phyloP scores from a whole-genome alignment of 331 rosid genomes.

The Rhamnella rubrinervis region DNA sequence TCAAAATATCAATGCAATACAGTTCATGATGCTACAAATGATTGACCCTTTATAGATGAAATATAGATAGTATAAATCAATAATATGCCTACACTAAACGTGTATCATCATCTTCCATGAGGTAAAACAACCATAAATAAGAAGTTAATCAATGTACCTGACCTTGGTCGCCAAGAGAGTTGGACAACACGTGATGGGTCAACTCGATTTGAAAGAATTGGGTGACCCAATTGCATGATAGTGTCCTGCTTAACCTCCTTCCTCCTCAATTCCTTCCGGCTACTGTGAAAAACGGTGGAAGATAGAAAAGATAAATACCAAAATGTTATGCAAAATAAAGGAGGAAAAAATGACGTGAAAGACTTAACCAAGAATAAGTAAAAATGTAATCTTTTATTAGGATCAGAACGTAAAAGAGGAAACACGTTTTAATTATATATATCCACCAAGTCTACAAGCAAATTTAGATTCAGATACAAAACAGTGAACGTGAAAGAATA shows the following conservation, averaged over 20 bases:
- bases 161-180: constrained; percentile 96
- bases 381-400: background rate
- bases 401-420: background rate
- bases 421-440: background rate
- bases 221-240: constrained; percentile 14
- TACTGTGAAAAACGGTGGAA: constrained; percentile 29
- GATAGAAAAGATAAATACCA: constrained; percentile 3
- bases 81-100: background rate
- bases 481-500: background rate
- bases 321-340: background rate
- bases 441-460: background rate
- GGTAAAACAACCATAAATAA: constrained; percentile 1
- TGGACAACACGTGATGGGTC: constrained; percentile 74
- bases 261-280: constrained; percentile 48
- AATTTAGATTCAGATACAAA: background rate
- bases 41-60: background rate
- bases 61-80: background rate
- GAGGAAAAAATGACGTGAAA: background rate
- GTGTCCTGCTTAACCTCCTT: constrained; percentile 10
- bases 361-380: background rate
- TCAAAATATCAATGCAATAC: background rate
- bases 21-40: background rate
- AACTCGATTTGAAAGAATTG: constrained; percentile 34
- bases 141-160: constrained; percentile 55
- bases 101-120: constrained; percentile 3